A percentile compares a stretch with the other conserved stretches of the same genome.
Conservation (phyloP, 1,284 basidiomycete species). For the Cutaneotrichosporon sp. region DNA sequence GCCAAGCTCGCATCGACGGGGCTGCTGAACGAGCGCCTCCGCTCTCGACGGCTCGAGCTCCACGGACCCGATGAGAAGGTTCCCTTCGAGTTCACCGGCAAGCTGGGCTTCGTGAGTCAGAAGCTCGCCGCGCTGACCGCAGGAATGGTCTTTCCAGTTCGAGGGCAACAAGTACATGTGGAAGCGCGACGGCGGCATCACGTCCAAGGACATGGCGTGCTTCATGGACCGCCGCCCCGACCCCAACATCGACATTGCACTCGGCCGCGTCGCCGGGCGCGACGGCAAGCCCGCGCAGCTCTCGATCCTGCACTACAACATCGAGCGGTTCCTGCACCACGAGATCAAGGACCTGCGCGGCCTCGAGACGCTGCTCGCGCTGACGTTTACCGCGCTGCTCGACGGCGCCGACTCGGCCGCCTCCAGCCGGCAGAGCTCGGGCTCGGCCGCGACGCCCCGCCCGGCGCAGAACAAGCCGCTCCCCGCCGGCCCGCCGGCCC, state of each 20-base stretch:
- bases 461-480: background rate
- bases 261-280: constrained; percentile 39
- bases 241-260: constrained; percentile 44
- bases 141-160: constrained; percentile 51
- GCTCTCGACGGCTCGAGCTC: constrained; percentile 45
- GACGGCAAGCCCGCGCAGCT: constrained; percentile 41
- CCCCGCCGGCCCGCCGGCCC: background rate
- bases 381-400: constrained; percentile 8
- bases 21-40: constrained; percentile 36
- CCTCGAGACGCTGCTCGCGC: constrained; percentile 44
- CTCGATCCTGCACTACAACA: constrained; percentile 51
- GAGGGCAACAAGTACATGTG: constrained; percentile 51
- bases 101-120: constrained; percentile 35
- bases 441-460: too few species aligned
- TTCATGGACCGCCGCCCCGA: constrained; percentile 50
- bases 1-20: constrained; percentile 45
- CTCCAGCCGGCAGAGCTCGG: background rate
- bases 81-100: constrained; percentile 46
- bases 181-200: constrained; percentile 40
- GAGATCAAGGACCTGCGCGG: constrained; percentile 51
- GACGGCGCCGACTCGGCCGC: background rate
- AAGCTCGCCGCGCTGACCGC: background rate
- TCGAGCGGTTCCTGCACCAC: constrained; percentile 45
- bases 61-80: constrained; percentile 50
- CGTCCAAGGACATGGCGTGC: constrained; percentile 47